Conservation (phyloP, 768 basidiomycete species). For the Xerocomellus amylosporus region DNA sequence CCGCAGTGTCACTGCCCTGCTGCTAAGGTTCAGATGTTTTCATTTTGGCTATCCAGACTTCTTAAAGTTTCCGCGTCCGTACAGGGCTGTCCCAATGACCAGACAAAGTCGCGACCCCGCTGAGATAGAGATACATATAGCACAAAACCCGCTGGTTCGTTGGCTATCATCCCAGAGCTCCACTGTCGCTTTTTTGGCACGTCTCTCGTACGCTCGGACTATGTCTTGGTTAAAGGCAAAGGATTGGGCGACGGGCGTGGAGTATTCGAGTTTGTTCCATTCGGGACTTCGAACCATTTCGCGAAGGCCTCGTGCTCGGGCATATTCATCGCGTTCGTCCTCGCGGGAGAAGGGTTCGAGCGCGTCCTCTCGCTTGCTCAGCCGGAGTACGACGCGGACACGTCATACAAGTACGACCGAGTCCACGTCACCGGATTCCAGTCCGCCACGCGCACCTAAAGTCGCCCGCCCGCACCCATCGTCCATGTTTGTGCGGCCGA, state of each 20-base stretch:
- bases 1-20: constrained; percentile 9
- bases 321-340: constrained; percentile 10
- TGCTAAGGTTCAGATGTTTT: constrained; percentile 4
- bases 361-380: constrained; percentile 11
- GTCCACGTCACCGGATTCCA: constrained; percentile 2
- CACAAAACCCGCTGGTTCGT: background rate
- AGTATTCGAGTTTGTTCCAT: constrained; percentile 36
- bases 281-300: constrained; percentile 36
- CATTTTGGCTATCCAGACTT: constrained; percentile 10
- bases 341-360: background rate
- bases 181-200: background rate
- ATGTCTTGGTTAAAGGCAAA: constrained; percentile 34
- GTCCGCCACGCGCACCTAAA: background rate
- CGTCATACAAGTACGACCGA: background rate
- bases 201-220: background rate
- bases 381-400: constrained; percentile 1
- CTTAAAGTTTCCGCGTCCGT: constrained; percentile 3
- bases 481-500: constrained; percentile 15
- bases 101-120: constrained; percentile 9
- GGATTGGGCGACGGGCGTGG: constrained; percentile 29
- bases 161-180: background rate
- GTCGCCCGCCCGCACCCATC: constrained; percentile 8
- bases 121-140: constrained; percentile 31
- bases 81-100: background rate
- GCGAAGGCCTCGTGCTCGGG: constrained; percentile 3